phyloP scores from a whole-genome alignment of 352 stramenopile genomes.

The Phytophthora europaea region DNA sequence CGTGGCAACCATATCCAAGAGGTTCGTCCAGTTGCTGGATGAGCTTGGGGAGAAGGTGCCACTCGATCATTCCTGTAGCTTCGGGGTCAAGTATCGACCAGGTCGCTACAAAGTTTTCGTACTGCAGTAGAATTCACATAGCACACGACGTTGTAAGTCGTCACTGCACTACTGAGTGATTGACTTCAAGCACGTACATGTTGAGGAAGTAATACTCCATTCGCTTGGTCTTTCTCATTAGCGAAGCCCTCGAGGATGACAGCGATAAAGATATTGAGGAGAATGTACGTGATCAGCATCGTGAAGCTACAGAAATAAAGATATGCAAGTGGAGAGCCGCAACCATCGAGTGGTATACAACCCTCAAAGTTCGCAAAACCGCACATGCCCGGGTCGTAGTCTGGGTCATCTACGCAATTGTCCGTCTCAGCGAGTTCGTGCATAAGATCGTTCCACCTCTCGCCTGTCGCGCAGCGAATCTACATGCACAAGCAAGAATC shows the following conservation, averaged over 20 bases:
- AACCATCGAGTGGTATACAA: constrained; percentile 66
- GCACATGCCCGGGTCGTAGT: constrained; percentile 54
- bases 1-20: constrained; percentile 60
- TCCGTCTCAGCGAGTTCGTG: constrained; percentile 61
- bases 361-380: constrained; percentile 47
- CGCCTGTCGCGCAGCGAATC: constrained; percentile 89
- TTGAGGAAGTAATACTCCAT: constrained; percentile 48
- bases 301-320: constrained; percentile 86
- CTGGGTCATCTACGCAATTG: constrained; percentile 41
- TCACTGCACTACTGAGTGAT: too few relatives aligned
- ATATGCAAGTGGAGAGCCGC: constrained; percentile 52
- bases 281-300: constrained; percentile 83
- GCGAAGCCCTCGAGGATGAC: constrained; percentile 90
- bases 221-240: constrained; percentile 74
- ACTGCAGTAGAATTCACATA: constrained; percentile 34
- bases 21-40: constrained; percentile 73
- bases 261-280: constrained; percentile 92
- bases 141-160: too few relatives aligned
- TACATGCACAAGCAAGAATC: constrained; percentile 8
- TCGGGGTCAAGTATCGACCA: constrained; percentile 79
- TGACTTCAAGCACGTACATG: constrained; percentile 34
- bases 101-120: constrained; percentile 68
- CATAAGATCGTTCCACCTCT: constrained; percentile 92
- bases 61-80: constrained; percentile 81
- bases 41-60: constrained; percentile 67